Evolutionary conservation across 1,284 basidiomycete species (phyloP).

Genomic region (Cryptococcus sp.): DNA sequence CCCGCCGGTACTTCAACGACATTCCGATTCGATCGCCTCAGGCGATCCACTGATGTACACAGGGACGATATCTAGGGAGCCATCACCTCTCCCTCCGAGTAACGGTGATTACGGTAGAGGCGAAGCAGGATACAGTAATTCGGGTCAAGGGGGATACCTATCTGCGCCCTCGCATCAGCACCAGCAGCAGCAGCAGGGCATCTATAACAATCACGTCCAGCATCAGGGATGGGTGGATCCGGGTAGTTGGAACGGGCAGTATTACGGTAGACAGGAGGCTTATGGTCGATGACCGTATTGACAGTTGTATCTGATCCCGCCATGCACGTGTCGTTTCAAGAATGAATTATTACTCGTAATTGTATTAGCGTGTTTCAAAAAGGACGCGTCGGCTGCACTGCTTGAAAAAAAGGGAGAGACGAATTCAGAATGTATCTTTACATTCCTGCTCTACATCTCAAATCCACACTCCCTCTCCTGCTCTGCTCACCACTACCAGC

Average conservation of each 20-base stretch:
- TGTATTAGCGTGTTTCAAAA: no score
- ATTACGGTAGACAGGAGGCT: constrained; percentile 35
- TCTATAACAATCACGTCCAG: constrained; percentile 5
- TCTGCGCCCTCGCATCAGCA: neutral
- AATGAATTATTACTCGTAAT: no score
- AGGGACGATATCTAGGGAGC: constrained; percentile 12
- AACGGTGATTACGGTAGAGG: neutral
- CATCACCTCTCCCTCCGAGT: constrained; percentile 8
- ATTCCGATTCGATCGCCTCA: constrained; percentile 18
- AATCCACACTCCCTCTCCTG: neutral
- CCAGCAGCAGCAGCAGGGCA: constrained; percentile 3
- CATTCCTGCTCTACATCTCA: no score
- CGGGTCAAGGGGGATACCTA: constrained; percentile 7
- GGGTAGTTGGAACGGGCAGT: constrained; percentile 43
- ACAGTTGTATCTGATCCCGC: neutral
- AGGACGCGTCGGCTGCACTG: no score
- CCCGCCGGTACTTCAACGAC: constrained; percentile 2
- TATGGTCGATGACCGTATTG: constrained; percentile 21
- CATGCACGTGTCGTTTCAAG: no score
- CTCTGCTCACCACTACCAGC: neutral
- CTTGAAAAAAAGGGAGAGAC: no score
- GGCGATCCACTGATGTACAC: constrained; percentile 21
- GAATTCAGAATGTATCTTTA: no score
- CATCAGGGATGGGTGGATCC: constrained; percentile 40
- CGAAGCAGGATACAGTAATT: constrained; percentile 4